Evolutionary conservation across 2,329 filamentous ascomycete species (phyloP), one percentile per base, ranked within the genome.

Genomic region (Sphaceloma murrayae): DNA sequence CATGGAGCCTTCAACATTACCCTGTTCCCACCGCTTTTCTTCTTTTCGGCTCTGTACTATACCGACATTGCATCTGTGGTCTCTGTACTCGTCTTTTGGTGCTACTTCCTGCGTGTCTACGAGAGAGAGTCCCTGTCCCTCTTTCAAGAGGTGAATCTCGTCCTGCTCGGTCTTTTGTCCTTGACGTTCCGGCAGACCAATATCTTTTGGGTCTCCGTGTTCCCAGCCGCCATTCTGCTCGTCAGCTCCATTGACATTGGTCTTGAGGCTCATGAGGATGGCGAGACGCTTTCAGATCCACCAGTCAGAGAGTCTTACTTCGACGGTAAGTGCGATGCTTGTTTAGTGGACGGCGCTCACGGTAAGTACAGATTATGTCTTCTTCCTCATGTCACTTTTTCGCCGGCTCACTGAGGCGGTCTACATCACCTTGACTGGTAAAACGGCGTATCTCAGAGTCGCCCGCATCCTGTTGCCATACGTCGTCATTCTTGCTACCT

Each of bases 11-110:
- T 91, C 52, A 94, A 95, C 52, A 75, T 94, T 30, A 78, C 78
- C 13, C 68, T 94, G 0, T 95, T 96, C 50, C 91, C 91, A 0
- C 77, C 88, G 0, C 62, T 98, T 1, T 95, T 94, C 70, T 98
- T 98, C 72, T 98, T 98, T 63, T 91, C 86, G 0, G 87, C 78
- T 0, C 68, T 98, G 5, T 98, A 94, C 62, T 98, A 98, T 61
- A 98, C 91, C 0, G 91, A 98, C 61, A 74, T 95, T 2, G 71
- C 84, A 40, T 93, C 89, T 0, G 84, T 87, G 0, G 68, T 84
- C 5, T 72, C 78, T 1, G 85, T 95, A 0, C 65, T 95, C 6
- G 59, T 77, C 2, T 76, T 78, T 1, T 91, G 88, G 56, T 66
- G 73, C 31, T 63, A 62, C 53, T 66, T 68, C 38, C 53, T 72